A percentile compares a stretch with the other conserved stretches of the same genome.
These are phyloP conservation scores for Bathelium albidoporum DNA, from an alignment of 495 filamentous ascomycete species.

Conservation along the genomic window DNA sequence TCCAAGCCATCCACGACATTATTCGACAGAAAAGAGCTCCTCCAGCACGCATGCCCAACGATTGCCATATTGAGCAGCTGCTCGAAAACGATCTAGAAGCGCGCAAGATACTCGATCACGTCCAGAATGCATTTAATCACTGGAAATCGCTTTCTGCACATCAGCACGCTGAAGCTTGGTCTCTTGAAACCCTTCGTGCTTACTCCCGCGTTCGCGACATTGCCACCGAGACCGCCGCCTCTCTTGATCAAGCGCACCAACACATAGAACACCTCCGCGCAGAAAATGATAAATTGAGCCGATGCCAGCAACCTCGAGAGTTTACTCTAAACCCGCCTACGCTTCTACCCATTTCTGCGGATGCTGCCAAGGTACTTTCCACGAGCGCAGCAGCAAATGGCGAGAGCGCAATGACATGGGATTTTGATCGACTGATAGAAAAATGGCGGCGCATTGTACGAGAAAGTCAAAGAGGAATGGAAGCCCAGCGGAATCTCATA, in stretches of 20 bases:
- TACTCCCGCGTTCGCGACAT: constrained; percentile 58
- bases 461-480: neutral
- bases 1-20: constrained; percentile 47
- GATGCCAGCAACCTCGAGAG: constrained; percentile 60
- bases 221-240: constrained; percentile 49
- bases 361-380: neutral
- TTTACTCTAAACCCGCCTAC: constrained; percentile 56
- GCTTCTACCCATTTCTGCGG: constrained; percentile 47
- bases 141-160: constrained; percentile 53
- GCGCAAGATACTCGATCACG: constrained; percentile 53
- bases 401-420: neutral
- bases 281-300: constrained; percentile 57
- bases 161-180: constrained; percentile 58
- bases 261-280: constrained; percentile 62
- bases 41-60: constrained; percentile 27
- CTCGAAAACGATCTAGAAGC: constrained; percentile 29
- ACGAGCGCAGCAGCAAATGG: neutral
- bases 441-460: constrained; percentile 1
- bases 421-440: neutral
- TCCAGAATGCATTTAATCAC: constrained; percentile 57
- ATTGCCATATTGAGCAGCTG: constrained; percentile 8
- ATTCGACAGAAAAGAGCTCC: constrained; percentile 37
- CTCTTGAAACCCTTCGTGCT: constrained; percentile 63
- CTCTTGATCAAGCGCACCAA: constrained; percentile 52
- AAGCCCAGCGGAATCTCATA: neutral